Percentiles rank a stretch among this genome's conserved stretches.
Conservation (phyloP, 257 asterid species). For the Apocynum venetum region DNA sequence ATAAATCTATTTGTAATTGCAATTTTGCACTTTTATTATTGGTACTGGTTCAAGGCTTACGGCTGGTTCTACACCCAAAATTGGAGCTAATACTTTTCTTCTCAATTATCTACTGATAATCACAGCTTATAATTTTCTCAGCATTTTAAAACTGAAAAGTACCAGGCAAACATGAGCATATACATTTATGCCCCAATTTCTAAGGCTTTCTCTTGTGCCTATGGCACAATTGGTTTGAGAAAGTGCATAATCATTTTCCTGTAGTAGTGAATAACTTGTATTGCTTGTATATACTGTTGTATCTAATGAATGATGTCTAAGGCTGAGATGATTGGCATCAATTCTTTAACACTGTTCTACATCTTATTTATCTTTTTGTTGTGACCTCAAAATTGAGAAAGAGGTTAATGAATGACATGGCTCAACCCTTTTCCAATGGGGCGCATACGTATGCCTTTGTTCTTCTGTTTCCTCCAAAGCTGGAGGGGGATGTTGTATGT, state of each 20-base stretch:
- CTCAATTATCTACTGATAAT: background rate
- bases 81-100: background rate
- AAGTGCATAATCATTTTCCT: background rate
- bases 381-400: background rate
- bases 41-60: background rate
- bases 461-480: background rate
- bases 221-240: background rate
- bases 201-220: background rate
- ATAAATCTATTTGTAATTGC: background rate
- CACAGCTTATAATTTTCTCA: background rate
- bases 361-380: background rate
- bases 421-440: background rate
- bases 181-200: background rate
- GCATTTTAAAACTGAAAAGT: background rate
- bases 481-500: background rate
- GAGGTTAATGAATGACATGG: background rate
- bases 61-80: background rate
- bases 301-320: background rate
- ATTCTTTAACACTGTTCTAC: background rate
- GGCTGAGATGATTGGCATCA: background rate
- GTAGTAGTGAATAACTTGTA: background rate
- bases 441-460: background rate
- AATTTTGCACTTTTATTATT: background rate
- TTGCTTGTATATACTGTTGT: background rate
- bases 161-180: background rate